These are phyloP conservation scores for Leavenworthia alabamica DNA, from an alignment of 345 rosid species.

Conservation along the genomic window DNA sequence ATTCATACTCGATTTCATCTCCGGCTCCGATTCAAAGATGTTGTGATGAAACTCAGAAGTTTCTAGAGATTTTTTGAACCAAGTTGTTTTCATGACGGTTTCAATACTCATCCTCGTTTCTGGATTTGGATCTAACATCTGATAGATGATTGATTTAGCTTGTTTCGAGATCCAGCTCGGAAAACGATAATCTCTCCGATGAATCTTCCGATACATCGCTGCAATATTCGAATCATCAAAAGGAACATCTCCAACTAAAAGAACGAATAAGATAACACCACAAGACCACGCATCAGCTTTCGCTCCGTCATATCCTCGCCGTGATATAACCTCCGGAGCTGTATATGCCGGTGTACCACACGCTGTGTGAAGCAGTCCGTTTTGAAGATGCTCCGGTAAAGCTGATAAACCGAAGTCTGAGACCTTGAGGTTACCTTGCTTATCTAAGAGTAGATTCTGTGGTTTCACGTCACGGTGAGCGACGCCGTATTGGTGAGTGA, in stretches of 20 bases:
- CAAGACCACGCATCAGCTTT: conserved; percentile 95
- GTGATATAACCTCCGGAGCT: conserved; percentile 69
- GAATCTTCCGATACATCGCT: conserved; percentile 59
- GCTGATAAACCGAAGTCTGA: conserved; percentile 89
- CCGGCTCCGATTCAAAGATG: conserved; percentile 12
- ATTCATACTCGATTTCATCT: no score
- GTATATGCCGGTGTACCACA: conserved; percentile 86
- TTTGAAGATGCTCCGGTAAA: conserved; percentile 56
- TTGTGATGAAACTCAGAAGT: conserved; percentile 10
- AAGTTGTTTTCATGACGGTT: conserved; percentile 44
- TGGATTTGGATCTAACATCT: conserved; percentile 87
- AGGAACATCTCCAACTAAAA: conserved; percentile 58
- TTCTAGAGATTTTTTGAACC: conserved; percentile 53
- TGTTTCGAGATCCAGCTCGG: conserved; percentile 59
- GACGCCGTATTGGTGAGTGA: conserved; percentile 78
- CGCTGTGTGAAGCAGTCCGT: conserved; percentile 74
- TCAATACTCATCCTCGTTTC: conserved; percentile 60
- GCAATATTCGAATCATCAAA: conserved; percentile 63
- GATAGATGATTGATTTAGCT: conserved; percentile 47
- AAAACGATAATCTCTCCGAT: conserved; percentile 54
- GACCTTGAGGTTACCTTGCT: conserved; percentile 59
- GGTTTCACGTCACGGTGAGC: conserved; percentile 93
- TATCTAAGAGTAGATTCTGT: conserved; percentile 69
- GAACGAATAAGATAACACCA: conserved; percentile 65
- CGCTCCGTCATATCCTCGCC: conserved; percentile 65